Conservation (phyloP, 768 basidiomycete genomes). For the Lactarius quietus region DNA sequence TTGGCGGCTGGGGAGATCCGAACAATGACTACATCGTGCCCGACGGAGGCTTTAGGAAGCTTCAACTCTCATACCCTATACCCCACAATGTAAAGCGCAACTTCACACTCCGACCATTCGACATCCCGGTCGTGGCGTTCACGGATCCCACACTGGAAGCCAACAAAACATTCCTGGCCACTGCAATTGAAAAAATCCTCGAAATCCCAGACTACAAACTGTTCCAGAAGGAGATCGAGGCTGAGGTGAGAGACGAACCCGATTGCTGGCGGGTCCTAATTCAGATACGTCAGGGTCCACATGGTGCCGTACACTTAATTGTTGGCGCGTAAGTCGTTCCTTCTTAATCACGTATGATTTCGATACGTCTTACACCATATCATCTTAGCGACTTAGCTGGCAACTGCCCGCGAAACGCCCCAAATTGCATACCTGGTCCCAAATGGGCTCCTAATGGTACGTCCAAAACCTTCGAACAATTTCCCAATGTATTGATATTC, state of each 20-base stretch:
- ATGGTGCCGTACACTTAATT: conserved; percentile 34
- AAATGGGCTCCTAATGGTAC: conserved; percentile 36
- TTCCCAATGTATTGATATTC: background rate
- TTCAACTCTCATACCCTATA: conserved; percentile 32
- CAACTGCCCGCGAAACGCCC: conserved; percentile 30
- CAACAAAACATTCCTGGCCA: conserved; percentile 31
- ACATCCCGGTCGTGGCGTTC: conserved; percentile 17
- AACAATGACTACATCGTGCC: conserved; percentile 27
- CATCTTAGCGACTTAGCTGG: conserved; percentile 32
- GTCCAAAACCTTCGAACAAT: background rate
- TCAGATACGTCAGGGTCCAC: conserved; percentile 29
- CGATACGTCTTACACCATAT: background rate
- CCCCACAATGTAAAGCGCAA: conserved; percentile 31
- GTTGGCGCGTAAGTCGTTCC: conserved; percentile 31
- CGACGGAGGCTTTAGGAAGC: conserved; percentile 32
- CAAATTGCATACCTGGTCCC: conserved; percentile 30
- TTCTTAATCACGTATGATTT: background rate
- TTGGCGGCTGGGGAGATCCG: conserved; percentile 33
- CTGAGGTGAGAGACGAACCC: conserved; percentile 25
- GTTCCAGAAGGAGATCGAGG: conserved; percentile 34
- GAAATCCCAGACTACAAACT: conserved; percentile 32
- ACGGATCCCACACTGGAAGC: conserved; percentile 28
- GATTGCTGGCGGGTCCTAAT: background rate
- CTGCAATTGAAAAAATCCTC: conserved; percentile 29
- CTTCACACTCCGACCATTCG: conserved; percentile 35